phyloP scores from a whole-genome alignment of 176 grass and related monocot species.

The Triticum urartu region DNA sequence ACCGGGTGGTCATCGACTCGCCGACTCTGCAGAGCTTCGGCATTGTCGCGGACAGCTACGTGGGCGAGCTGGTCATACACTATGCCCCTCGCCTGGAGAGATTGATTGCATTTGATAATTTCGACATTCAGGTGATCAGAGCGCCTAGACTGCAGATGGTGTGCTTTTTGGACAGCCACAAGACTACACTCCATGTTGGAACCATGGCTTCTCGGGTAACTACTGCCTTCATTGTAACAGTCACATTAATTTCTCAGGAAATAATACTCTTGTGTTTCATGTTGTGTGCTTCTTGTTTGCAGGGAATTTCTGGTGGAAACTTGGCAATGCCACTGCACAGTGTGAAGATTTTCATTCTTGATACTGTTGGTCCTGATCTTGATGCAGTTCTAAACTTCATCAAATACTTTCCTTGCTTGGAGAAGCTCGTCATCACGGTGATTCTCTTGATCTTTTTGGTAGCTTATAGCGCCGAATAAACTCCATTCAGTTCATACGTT shows the following conservation, averaged over 20 bases:
- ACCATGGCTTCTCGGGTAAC: not conserved
- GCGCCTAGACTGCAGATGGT: not conserved
- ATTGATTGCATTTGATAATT: not conserved
- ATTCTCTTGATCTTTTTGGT: not conserved
- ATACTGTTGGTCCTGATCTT: not conserved
- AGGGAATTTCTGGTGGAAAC: not conserved
- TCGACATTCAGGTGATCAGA: not conserved
- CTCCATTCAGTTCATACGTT: not conserved
- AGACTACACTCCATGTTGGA: not conserved
- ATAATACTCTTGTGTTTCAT: not conserved
- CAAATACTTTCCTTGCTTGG: not conserved
- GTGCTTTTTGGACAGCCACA: not conserved
- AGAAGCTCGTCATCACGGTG: slow-evolving; percentile 4
- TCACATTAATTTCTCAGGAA: not conserved
- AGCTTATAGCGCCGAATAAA: not conserved
- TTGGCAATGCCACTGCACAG: not conserved
- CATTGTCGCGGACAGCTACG: not conserved
- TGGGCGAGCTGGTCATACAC: not conserved
- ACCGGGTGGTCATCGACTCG: not conserved
- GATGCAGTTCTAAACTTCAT: not conserved
- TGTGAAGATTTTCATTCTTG: not conserved
- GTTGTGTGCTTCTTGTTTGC: not conserved
- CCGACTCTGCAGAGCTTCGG: not conserved
- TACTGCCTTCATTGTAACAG: not conserved
- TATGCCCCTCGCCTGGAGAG: slow-evolving; percentile 12